Evolutionary conservation across 164 flowering plant species (phyloP), one percentile per base, ranked within the genome.

Genomic region (Vitis labrusca): DNA sequence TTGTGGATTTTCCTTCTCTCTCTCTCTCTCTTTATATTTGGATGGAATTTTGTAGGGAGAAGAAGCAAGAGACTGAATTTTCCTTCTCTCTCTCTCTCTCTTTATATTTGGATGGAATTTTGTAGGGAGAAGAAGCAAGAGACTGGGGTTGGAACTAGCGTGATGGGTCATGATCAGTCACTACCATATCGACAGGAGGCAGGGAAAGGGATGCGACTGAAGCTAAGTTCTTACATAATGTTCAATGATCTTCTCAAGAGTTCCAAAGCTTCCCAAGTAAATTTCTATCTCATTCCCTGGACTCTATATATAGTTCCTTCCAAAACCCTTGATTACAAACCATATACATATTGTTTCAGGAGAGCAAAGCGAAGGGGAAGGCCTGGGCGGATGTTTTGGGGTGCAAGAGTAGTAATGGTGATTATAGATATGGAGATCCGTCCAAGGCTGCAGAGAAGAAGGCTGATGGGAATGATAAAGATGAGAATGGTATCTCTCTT

Each of bases 161-260:
- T 3, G 44, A 37, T 37, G 44, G 44, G 7, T 37, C 44, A 37
- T 37, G 44, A 37, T 37, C 44, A 37, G 23, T 61, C 64, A 37
- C 3, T 37, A 32, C 44, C 50, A 32, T 61, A 32, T 13, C 50
- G 44, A 6, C 44, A 63, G 15, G 55, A 61, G 58, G 11, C 67
- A 49, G 61, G 62, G 17, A 60, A 65, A 63, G 65, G 10, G 13
- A 59, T 30, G 37, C 60, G 55, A 68, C 51, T 59, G 23, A 32
- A 19, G 27, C 66, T 66, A 14, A 66, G 59, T 23, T 65, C 76
- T 51, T 75, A 75, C 63, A 64, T 75, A 53, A 61, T 75, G 69
- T 78, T 78, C 78, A 65, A 75, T 57, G 81, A 72, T 30, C 61
- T 75, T 5, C 76, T 75, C 65, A 57, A 65, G 53, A 72, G 54